Percentiles rank a stretch among this genome's conserved stretches.
phyloP scores from a whole-genome alignment of 2,329 filamentous ascomycete species.

The Aspergillus sp. region DNA sequence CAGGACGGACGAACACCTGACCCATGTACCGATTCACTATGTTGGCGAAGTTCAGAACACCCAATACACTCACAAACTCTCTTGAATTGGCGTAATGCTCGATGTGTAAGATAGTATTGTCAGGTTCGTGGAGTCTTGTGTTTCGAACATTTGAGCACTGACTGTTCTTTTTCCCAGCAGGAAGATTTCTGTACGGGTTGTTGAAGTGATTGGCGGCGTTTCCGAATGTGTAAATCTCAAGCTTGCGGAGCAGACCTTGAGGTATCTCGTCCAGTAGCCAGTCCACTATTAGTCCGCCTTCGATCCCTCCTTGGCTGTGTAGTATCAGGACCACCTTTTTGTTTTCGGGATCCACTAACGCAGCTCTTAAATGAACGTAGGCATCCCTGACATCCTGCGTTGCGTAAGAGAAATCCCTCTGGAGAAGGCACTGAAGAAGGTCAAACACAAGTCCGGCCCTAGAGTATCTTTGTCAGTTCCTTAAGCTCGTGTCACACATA shows the following conservation, averaged over 20 bases:
- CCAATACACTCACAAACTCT: constrained; percentile 76
- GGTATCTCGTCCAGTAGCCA: constrained; percentile 76
- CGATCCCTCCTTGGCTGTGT: constrained; percentile 78
- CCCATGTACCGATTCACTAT: constrained; percentile 53
- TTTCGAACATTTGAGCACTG: background rate
- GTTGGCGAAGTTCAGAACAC: constrained; percentile 67
- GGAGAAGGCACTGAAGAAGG: constrained; percentile 75
- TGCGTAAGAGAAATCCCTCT: constrained; percentile 74
- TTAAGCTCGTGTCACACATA: background rate
- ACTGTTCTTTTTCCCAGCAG: constrained; percentile 22
- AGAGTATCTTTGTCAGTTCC: background rate
- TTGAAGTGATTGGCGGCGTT: constrained; percentile 82
- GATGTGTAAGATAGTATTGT: constrained; percentile 66
- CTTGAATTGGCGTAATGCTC: constrained; percentile 78
- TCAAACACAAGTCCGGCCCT: constrained; percentile 72
- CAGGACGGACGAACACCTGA: constrained; percentile 51
- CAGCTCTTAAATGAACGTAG: constrained; percentile 67
- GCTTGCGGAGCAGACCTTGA: constrained; percentile 66
- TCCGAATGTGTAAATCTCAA: constrained; percentile 78
- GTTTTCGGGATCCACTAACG: constrained; percentile 64
- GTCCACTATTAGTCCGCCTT: constrained; percentile 73
- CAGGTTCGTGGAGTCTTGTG: background rate
- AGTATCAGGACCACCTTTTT: constrained; percentile 74
- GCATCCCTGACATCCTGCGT: constrained; percentile 65
- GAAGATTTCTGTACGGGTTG: constrained; percentile 64